Evolutionary conservation across 768 basidiomycete species (phyloP), one percentile per base, ranked within the genome.

Genomic region (Podaxis sp.): DNA sequence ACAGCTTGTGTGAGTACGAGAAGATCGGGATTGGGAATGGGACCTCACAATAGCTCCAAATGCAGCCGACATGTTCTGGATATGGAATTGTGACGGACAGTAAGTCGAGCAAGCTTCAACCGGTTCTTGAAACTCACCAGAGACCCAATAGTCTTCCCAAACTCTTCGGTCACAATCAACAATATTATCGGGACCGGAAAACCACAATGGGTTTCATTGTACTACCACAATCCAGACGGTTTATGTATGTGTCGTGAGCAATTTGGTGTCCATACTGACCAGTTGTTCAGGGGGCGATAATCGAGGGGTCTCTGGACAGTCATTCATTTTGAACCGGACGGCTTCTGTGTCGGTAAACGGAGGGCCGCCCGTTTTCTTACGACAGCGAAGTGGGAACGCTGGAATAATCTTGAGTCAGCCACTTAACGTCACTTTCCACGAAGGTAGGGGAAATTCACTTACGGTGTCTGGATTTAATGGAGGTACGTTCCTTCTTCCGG

Each of bases 191-290:
- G 71, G 36, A 74, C 73, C 20, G 74, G 74, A 4, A 33, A 73
- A 52, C 70, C 72, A 3, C 72, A 75, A 64, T 73, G 74, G 74
- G 66, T 75, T 17, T 75, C 74, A 8, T 65, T 72, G 28, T 71
- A 72, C 56, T 74, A 74, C 57, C 69, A 70, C 61, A 70, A 69
- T 61, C 67, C 66, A 8, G 69, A 69, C 48, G 67, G 69, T 40
- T 64, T 70, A 10, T 72, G 70, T 68, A 54, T 40, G 71, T 66
- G 52, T 54, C n/a, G 4, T 17, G 15, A n/a, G 13, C n/a, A n/a
- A 22, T 20, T 7, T 17, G 15, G 36, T 17, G 4, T 54, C 12
- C n/a, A n/a, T 51, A 58, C 10, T 40, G 38, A 64, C 10, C 20
- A 6, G 52, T 46, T 48, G 20, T 38, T 26, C 59, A 73, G 73